Base-by-base conservation (phyloP, 2,329 filamentous ascomycete species). In the Clonostachys sp. region DNA sequence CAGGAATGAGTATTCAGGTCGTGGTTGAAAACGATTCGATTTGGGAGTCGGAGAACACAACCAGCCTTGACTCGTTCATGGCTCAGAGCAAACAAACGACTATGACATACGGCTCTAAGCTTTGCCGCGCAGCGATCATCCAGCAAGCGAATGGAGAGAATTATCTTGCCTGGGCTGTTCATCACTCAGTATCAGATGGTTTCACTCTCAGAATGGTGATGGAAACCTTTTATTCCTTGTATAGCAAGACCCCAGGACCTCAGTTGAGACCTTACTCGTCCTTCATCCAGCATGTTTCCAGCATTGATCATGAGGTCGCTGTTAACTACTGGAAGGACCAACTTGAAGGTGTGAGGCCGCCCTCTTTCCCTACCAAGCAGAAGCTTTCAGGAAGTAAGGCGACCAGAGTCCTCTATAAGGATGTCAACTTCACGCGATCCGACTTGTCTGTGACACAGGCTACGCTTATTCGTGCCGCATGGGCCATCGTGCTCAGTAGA, bases 261-360 rank as follows among this genome's bases (percentile, higher is more conserved):
- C 24, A 13, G 12, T 34, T 54, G 6, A 42, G 34, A 30, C 48
- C 51, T 5, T 73, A 71, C 56, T 68, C 65, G 41, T 57, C 65
- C 34, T 73, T 72, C 48, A 70, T 73, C 51, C 61, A 62, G 40
- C 68, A 71, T 48, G 60, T 73, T 9, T 59, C 63, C 49, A 60
- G 69, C 34, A 58, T 61, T 17, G 46, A 55, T 30, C 17, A 41
- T 12, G 44, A 46, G 13, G 38, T 20, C 5, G 41, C 44, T 13
- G 44, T 17, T 4, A 34, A 6, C 12, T 49, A 24, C 40, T 49
- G 48, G 48, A 20, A 12, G 10, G 12, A 20, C 8, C 41, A 47
- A 20, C 46, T 47, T 12, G 13, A 24, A 2, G 16, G 42, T n/a
- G 52, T 49, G 14, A 49, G 46, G 42, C 46, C 41, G n/a, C 48